Evolutionary conservation across 306 rosid species (phyloP).

Genomic region (Vigna mungo): DNA sequence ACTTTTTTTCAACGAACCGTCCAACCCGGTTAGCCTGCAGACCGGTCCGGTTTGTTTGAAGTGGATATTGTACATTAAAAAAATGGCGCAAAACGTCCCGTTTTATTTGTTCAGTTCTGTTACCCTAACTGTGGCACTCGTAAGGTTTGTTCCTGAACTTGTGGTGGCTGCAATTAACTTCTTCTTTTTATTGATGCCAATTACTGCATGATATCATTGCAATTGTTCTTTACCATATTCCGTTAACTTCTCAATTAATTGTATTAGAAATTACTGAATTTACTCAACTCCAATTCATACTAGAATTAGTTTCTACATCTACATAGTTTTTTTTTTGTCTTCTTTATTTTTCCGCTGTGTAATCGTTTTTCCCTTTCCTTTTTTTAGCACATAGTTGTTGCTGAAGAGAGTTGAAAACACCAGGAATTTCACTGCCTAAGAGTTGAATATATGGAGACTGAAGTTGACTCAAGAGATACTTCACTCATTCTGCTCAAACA

Average conservation of each 20-base stretch:
- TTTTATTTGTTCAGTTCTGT: no score
- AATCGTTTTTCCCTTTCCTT: not conserved
- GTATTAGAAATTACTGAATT: not conserved
- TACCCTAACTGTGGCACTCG: not conserved
- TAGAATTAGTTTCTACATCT: not conserved
- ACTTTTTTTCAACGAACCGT: not conserved
- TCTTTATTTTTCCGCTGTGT: not conserved
- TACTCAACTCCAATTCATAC: not conserved
- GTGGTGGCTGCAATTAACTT: constrained; percentile 18
- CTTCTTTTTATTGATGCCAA: not conserved
- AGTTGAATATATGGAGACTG: constrained; percentile 36
- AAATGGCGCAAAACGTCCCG: not conserved
- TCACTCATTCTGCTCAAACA: constrained; percentile 46
- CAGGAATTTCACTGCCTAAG: constrained; percentile 16
- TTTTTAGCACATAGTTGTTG: not conserved
- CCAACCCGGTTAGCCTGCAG: not conserved
- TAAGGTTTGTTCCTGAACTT: not conserved
- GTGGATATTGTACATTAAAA: not conserved
- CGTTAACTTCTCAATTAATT: not conserved
- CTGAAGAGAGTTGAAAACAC: not conserved
- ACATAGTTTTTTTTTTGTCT: not conserved
- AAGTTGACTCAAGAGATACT: constrained; percentile 25
- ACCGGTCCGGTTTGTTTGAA: not conserved
- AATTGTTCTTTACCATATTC: not conserved
- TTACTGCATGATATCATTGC: not conserved